Percentiles rank a stretch among this genome's conserved stretches.
Conservation (phyloP, 23 red algal species). For the Gracilaria caudata region DNA sequence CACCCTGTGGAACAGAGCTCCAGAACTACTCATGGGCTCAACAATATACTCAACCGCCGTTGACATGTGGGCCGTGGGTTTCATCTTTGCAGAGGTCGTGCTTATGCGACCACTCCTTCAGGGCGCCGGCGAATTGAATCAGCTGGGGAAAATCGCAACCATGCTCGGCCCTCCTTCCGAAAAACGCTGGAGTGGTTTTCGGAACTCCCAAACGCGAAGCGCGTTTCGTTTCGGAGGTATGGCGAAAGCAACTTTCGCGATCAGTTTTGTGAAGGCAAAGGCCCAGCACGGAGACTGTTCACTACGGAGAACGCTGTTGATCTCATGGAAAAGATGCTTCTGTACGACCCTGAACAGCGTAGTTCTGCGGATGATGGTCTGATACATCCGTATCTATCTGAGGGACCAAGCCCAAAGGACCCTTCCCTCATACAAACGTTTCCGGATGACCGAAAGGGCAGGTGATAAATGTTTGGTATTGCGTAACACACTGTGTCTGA, state of each 20-base stretch:
- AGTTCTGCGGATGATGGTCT: constrained; percentile 72
- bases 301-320: constrained; percentile 49
- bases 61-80: constrained; percentile 91
- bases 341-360: constrained; percentile 75
- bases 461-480: neutral
- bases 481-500: too few relatives aligned
- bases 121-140: constrained; percentile 71
- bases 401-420: constrained; percentile 59
- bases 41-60: constrained; percentile 70
- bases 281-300: constrained; percentile 4
- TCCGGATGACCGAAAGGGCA: constrained; percentile 25
- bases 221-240: constrained; percentile 52
- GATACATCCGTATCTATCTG: constrained; percentile 75
- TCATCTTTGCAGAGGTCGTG: constrained; percentile 87
- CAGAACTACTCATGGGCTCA: constrained; percentile 80
- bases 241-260: constrained; percentile 11
- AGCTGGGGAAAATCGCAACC: constrained; percentile 52
- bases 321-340: constrained; percentile 71
- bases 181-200: constrained; percentile 74
- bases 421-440: constrained; percentile 64
- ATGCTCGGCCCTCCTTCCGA: constrained; percentile 76
- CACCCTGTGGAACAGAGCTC: constrained; percentile 85
- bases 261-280: constrained; percentile 12
- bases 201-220: constrained; percentile 63
- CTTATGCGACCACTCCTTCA: constrained; percentile 52